Percentiles rank a stretch among this genome's conserved stretches.
Evolutionary conservation across 495 filamentous ascomycete genomes (phyloP).

Genomic region (Xylaria acuta): DNA sequence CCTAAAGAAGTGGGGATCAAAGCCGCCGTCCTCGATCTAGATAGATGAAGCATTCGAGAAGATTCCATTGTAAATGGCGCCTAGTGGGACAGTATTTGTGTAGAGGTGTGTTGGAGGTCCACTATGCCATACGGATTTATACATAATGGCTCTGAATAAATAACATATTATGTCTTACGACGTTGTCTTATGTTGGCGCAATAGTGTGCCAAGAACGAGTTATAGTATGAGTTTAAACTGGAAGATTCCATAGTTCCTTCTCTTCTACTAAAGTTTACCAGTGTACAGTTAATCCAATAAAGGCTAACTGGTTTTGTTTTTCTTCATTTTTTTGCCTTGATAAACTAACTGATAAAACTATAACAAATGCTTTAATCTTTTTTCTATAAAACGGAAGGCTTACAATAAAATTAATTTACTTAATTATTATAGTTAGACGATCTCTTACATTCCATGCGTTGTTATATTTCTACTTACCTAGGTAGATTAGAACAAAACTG

Average conservation of each 20-base stretch:
- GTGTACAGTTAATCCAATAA: not conserved
- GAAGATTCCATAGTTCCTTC: too few relatives aligned
- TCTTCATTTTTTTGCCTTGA: too few relatives aligned
- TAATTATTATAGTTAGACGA: too few relatives aligned
- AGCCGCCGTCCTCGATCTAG: not conserved
- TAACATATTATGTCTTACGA: not conserved
- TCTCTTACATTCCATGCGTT: too few relatives aligned
- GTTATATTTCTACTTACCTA: too few relatives aligned
- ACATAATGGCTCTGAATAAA: not conserved
- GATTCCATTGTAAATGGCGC: not conserved
- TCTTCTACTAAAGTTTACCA: not conserved
- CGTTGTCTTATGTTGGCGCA: not conserved
- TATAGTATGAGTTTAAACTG: not conserved
- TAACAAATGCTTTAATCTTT: too few relatives aligned
- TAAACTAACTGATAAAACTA: too few relatives aligned
- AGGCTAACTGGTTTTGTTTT: too few relatives aligned
- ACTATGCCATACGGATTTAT: not conserved
- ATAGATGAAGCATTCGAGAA: not conserved
- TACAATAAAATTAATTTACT: too few relatives aligned
- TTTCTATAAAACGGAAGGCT: too few relatives aligned
- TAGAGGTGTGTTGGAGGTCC: not conserved
- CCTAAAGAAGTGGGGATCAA: not conserved
- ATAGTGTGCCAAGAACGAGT: not conserved
- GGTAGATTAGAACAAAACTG: not conserved
- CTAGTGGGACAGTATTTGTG: not conserved